Percentiles rank a stretch among this genome's conserved stretches.
Evolutionary conservation across 1,284 basidiomycete genomes (phyloP).

Genomic region (Kwoniella shivajii): DNA sequence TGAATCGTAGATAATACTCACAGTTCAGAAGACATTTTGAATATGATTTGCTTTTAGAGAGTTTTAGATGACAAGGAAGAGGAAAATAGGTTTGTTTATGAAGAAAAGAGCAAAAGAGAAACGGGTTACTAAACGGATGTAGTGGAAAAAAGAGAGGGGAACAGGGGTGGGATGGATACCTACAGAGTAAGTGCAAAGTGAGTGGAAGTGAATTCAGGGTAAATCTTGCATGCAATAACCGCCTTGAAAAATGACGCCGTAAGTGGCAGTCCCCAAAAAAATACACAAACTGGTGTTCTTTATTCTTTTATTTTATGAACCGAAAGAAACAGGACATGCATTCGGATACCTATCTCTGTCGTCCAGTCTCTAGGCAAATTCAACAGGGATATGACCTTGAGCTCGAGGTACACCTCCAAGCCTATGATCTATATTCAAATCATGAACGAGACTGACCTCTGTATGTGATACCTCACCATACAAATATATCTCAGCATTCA

Average conservation of each 20-base stretch:
- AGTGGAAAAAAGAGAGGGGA: constrained; percentile 8
- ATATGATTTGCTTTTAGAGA: constrained; percentile 13
- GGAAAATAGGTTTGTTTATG: constrained; percentile 9
- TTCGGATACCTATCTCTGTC: too few species aligned
- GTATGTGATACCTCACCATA: too few species aligned
- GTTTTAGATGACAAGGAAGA: constrained; percentile 16
- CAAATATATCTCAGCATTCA: too few species aligned
- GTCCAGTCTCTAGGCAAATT: too few species aligned
- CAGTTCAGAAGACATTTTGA: constrained; percentile 42
- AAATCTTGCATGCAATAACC: not conserved
- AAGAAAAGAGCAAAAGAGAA: constrained; percentile 5
- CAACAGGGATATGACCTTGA: too few species aligned
- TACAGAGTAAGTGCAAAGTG: not conserved
- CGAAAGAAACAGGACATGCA: too few species aligned
- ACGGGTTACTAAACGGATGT: constrained; percentile 2
- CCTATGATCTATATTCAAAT: too few species aligned
- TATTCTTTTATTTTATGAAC: not conserved
- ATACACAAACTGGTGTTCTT: not conserved
- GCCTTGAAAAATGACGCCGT: constrained; percentile 10
- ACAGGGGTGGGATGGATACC: constrained; percentile 4
- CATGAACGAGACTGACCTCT: too few species aligned
- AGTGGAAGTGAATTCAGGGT: not conserved
- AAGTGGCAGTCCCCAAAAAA: constrained; percentile 10
- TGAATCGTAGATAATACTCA: constrained; percentile 15
- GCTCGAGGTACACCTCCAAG: too few species aligned